Evolutionary conservation across 2,329 filamentous ascomycete species (phyloP).

Genomic region (Drechslerella stenobrocha): DNA sequence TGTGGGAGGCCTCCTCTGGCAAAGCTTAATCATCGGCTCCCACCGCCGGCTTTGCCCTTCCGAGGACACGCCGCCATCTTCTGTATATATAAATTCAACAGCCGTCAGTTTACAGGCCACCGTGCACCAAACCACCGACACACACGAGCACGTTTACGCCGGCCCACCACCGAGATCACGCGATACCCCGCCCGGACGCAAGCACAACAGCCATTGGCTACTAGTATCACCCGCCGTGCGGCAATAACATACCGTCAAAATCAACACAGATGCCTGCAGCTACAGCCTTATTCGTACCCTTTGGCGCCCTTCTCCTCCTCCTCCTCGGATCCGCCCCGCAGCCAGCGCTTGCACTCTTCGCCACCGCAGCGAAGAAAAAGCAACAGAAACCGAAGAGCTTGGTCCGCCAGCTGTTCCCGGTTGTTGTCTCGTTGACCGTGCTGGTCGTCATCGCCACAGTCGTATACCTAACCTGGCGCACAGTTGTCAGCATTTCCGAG

Average conservation of each 20-base stretch:
- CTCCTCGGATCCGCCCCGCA: slow-evolving; percentile 1
- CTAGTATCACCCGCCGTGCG: too few species aligned
- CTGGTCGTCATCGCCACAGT: slow-evolving; percentile 23
- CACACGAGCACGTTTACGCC: too few species aligned
- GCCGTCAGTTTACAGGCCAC: too few species aligned
- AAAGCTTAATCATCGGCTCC: too few species aligned
- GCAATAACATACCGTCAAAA: neutral
- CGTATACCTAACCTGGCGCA: slow-evolving; percentile 34
- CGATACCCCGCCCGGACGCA: too few species aligned
- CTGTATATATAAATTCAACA: too few species aligned
- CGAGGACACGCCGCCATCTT: too few species aligned
- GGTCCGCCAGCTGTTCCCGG: slow-evolving; percentile 22
- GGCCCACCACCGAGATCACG: too few species aligned
- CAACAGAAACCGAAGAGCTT: slow-evolving; percentile 8
- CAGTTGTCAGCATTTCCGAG: slow-evolving; percentile 7
- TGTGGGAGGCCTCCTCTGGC: too few species aligned
- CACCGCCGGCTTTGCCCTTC: too few species aligned
- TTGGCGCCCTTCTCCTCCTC: slow-evolving; percentile 14
- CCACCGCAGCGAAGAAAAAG: slow-evolving; percentile 15
- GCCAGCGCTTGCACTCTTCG: slow-evolving; percentile 12
- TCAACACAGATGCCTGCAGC: neutral
- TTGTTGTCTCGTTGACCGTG: slow-evolving; percentile 25
- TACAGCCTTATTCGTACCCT: neutral
- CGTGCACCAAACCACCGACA: too few species aligned
- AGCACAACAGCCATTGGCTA: too few species aligned